phyloP scores from a whole-genome alignment of 176 grass and related monocot species.

The Tillandsia leiboldiana region DNA sequence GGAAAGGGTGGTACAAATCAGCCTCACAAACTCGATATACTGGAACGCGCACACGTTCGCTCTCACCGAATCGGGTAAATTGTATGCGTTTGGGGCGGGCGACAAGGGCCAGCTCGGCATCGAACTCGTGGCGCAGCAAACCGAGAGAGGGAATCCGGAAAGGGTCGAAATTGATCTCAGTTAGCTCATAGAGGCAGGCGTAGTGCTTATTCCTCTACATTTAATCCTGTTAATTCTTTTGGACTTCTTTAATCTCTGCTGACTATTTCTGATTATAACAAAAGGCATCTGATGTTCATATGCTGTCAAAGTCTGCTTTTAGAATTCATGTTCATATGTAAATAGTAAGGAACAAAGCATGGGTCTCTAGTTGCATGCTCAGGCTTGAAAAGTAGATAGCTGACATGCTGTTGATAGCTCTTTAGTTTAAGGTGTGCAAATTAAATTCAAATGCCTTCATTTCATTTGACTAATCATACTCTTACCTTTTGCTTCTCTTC shows the following conservation, averaged over 20 bases:
- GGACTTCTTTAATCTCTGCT: neutral
- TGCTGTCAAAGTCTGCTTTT: neutral
- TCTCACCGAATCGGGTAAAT: conserved; percentile 61
- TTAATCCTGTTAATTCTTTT: conserved; percentile 13
- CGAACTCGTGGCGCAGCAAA: conserved; percentile 64
- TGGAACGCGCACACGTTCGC: conserved; percentile 96
- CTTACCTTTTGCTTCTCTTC: neutral
- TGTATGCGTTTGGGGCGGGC: conserved; percentile 70
- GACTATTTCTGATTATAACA: neutral
- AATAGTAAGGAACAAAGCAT: conserved; percentile 6
- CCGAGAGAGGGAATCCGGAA: conserved; percentile 62
- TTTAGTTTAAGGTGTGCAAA: conserved; percentile 5
- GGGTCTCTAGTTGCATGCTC: neutral
- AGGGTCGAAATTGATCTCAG: conserved; percentile 54
- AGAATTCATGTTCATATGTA: conserved; percentile 11
- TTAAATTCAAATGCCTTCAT: conserved; percentile 4
- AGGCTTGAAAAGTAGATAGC: conserved; percentile 1
- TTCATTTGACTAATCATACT: neutral
- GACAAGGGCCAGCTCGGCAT: conserved; percentile 81
- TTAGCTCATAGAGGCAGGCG: conserved; percentile 8
- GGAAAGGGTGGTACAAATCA: conserved; percentile 66
- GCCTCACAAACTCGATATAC: conserved; percentile 81
- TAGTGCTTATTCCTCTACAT: neutral
- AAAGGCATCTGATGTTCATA: conserved; percentile 9
- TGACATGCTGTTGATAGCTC: conserved; percentile 2